phyloP scores from a whole-genome alignment of 228 moss, liverwort and hornwort species.

The Sphagnum magellanicum region DNA sequence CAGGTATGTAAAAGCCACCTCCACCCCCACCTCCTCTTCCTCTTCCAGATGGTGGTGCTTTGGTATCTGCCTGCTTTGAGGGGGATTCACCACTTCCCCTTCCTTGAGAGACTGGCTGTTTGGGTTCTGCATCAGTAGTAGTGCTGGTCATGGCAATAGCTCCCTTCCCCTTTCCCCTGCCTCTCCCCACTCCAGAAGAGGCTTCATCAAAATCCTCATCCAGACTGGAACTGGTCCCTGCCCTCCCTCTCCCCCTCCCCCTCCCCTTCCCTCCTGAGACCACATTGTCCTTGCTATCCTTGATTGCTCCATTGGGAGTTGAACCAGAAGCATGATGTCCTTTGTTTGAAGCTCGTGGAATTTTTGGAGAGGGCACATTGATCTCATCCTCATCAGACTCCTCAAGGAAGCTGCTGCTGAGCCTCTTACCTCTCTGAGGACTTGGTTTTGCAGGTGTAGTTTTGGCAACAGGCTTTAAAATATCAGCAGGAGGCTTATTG shows the following conservation, averaged over 20 bases:
- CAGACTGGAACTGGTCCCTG: constrained; percentile 8
- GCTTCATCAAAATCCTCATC: constrained; percentile 32
- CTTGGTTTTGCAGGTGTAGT: constrained; percentile 33
- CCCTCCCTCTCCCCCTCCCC: constrained; percentile 45
- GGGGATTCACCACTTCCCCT: constrained; percentile 11
- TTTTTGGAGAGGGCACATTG: constrained; percentile 41
- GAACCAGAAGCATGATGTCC: constrained; percentile 2
- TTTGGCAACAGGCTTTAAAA: constrained; percentile 16
- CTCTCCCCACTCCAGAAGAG: constrained; percentile 37
- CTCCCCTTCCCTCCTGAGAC: constrained; percentile 16
- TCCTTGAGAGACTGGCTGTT: constrained; percentile 18
- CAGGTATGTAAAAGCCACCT: constrained; percentile 29
- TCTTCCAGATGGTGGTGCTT: constrained; percentile 45
- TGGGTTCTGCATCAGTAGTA: constrained; percentile 32
- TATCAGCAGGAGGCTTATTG: constrained; percentile 18
- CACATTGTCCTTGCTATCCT: constrained; percentile 22
- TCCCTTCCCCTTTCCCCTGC: constrained; percentile 46
- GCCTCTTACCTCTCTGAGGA: constrained; percentile 49
- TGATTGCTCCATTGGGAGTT: constrained; percentile 1
- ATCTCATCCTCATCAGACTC: constrained; percentile 26
- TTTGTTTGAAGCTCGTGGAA: constrained; percentile 56
- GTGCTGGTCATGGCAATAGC: constrained; percentile 10
- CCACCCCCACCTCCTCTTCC: constrained; percentile 62
- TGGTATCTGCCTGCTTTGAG: constrained; percentile 15
- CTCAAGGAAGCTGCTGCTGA: constrained; percentile 30